Evolutionary conservation across 2,329 filamentous ascomycete species (phyloP), one percentile per base, ranked within the genome.

Genomic region (Talaromyces sp.): DNA sequence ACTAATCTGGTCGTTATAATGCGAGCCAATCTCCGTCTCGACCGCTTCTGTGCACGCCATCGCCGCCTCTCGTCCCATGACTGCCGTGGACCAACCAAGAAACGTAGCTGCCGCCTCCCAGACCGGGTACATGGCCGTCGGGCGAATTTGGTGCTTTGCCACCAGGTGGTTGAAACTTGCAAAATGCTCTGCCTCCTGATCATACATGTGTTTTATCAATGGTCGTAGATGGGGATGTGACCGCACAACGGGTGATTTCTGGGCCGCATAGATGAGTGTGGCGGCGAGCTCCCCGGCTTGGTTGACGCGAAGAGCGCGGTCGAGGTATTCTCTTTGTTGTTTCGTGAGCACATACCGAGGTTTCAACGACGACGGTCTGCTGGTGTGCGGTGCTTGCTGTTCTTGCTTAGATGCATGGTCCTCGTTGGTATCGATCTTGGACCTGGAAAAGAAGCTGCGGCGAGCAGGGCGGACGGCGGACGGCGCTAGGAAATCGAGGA

Each of bases 11-110:
- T 87, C 86, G 72, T 97, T 97, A 74, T 99, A 99, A 77, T 99
- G 94, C 29, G 86, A 86, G 2, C 94, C 94, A 64, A 99, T 99
- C 79, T 97, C 94, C 7, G 93, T 99, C 81, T 99, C 94, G 1
- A 99, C 93, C 1, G 94, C 48, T 77, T 99, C 94, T 0, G 94
- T 97, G 73, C 94, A 99, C 12, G 94, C 94, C 94, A 99, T 99
- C 38, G 94, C 93, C 1, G 93, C 92, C 77, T 97, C 92, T 54
- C 91, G 85, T 0, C 94, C 92, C 82, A 99, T 83, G 48, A 94
- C 77, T 0, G 90, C 94, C 0, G 94, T 99, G 4, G 85, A 83
- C 92, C 94, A 97, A 19, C 94, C 94, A 8, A 99, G 77, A 0
- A 88, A 85, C 0, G 89, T 88, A 1, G 94, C 90, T 11, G 92